Evolutionary conservation across 2,329 filamentous ascomycete genomes (phyloP).

Genomic region (Talaromyces sp.): DNA sequence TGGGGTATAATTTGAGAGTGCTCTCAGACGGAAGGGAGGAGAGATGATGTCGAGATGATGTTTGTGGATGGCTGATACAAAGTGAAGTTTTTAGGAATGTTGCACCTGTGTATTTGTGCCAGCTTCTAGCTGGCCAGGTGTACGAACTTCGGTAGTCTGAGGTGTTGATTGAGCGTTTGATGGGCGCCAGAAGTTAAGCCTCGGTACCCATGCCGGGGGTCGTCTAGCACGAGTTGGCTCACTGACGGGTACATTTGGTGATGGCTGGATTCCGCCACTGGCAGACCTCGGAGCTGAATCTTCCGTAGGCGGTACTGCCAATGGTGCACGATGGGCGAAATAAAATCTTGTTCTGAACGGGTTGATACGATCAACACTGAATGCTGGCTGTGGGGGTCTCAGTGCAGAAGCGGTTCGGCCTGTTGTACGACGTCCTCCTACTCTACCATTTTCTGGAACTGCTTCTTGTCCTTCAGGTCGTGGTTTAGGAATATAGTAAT

Average conservation of each 20-base stretch:
- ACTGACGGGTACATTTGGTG: not conserved
- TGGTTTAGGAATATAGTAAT: slow-evolving; percentile 94
- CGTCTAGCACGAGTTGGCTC: slow-evolving; percentile 2
- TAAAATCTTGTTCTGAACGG: slow-evolving; percentile 36
- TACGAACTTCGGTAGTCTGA: slow-evolving; percentile 18
- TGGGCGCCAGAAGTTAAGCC: slow-evolving; percentile 3
- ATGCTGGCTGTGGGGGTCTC: slow-evolving; percentile 37
- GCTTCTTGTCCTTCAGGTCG: slow-evolving; percentile 57
- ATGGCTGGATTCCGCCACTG: not conserved
- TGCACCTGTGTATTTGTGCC: slow-evolving; percentile 15
- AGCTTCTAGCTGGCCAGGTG: slow-evolving; percentile 27
- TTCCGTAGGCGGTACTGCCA: slow-evolving; percentile 30
- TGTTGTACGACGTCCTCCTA: slow-evolving; percentile 29
- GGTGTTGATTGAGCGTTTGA: not conserved
- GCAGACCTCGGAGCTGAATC: slow-evolving; percentile 25
- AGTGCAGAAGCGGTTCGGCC: slow-evolving; percentile 28
- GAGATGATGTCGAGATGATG: not conserved
- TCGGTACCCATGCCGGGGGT: slow-evolving; percentile 6
- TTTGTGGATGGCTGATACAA: not conserved
- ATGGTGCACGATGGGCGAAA: slow-evolving; percentile 37
- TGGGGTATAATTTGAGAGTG: slow-evolving; percentile 2
- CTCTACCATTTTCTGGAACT: slow-evolving; percentile 31
- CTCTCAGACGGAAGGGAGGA: not conserved
- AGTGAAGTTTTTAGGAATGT: not conserved
- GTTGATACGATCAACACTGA: slow-evolving; percentile 34